These are phyloP conservation scores for Lactarius psammicola DNA, from an alignment of 768 basidiomycete genomes.

Conservation along the genomic window DNA sequence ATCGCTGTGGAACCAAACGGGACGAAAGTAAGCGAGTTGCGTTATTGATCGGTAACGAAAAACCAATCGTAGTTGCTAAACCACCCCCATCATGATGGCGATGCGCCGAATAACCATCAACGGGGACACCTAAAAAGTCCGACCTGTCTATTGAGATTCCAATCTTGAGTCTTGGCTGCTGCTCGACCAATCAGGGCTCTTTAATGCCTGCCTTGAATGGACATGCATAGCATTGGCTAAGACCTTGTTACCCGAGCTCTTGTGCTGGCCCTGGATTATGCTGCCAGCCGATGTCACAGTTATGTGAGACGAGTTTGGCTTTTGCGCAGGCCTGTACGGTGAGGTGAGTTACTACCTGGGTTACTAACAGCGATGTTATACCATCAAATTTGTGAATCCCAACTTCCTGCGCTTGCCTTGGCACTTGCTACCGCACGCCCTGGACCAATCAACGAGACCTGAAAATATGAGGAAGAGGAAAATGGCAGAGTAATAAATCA, in stretches of 20 bases:
- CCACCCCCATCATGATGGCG: not conserved
- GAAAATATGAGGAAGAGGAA: not conserved
- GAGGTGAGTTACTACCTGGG: not conserved
- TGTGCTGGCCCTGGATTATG: not conserved
- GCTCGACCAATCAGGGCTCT: not conserved
- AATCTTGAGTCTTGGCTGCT: not conserved
- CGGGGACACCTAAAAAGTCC: not conserved
- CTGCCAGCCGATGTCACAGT: not conserved
- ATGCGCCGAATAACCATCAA: not conserved
- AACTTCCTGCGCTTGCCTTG: too few species aligned
- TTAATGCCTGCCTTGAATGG: not conserved
- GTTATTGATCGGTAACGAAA: not conserved
- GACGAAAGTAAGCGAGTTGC: not conserved
- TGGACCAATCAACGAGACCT: not conserved
- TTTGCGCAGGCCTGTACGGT: not conserved
- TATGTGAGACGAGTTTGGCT: not conserved
- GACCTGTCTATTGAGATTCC: not conserved
- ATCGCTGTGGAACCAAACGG: not conserved
- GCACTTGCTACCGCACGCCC: too few species aligned
- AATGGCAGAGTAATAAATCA: too few species aligned
- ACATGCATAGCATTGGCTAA: not conserved
- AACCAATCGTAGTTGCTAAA: not conserved
- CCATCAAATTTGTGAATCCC: too few species aligned
- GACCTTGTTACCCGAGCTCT: not conserved
- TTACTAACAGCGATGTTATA: not conserved